Evolutionary conservation across 768 basidiomycete genomes (phyloP).

Genomic region (Suillus weaverae): DNA sequence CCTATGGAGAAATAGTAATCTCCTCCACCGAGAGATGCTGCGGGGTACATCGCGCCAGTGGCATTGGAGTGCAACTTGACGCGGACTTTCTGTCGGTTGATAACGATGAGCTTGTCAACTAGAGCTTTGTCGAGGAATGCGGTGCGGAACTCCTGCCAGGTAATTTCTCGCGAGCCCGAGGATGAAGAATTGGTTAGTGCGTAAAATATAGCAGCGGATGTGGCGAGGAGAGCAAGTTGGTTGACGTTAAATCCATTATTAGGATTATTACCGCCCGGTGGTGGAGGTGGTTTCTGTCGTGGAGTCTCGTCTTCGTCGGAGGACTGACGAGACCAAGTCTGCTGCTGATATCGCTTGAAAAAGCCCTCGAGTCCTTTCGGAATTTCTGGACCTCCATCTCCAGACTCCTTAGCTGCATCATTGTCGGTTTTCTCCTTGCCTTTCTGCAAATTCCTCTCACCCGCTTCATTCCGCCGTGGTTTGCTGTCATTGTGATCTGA

Average conservation of each 20-base stretch:
- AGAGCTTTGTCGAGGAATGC: conserved; percentile 96
- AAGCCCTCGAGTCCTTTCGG: conserved; percentile 77
- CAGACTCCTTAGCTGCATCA: conserved; percentile 34
- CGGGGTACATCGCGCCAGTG: conserved; percentile 73
- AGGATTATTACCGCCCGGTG: conserved; percentile 43
- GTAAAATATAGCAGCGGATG: conserved; percentile 64
- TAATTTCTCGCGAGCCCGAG: conserved; percentile 80
- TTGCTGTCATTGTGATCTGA: conserved; percentile 29
- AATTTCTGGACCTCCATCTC: conserved; percentile 38
- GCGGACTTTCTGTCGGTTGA: conserved; percentile 88
- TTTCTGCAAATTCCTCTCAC: conserved; percentile 32
- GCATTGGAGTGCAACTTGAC: conserved; percentile 93
- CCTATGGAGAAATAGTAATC: conserved; percentile 97
- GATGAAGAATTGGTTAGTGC: conserved; percentile 51
- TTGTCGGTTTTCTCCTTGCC: conserved; percentile 36
- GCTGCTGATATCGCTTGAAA: conserved; percentile 64
- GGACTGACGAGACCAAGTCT: conserved; percentile 28
- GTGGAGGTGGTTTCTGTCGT: conserved; percentile 48
- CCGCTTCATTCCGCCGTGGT: conserved; percentile 27
- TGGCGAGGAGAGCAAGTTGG: conserved; percentile 59
- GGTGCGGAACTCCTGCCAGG: conserved; percentile 99
- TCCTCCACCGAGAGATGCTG: conserved; percentile 47
- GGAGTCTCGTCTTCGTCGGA: conserved; percentile 30
- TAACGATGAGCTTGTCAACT: conserved; percentile 89
- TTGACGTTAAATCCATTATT: conserved; percentile 55